phyloP scores from a whole-genome alignment of 441 rosid species.

The Eutrema salsugineum region DNA sequence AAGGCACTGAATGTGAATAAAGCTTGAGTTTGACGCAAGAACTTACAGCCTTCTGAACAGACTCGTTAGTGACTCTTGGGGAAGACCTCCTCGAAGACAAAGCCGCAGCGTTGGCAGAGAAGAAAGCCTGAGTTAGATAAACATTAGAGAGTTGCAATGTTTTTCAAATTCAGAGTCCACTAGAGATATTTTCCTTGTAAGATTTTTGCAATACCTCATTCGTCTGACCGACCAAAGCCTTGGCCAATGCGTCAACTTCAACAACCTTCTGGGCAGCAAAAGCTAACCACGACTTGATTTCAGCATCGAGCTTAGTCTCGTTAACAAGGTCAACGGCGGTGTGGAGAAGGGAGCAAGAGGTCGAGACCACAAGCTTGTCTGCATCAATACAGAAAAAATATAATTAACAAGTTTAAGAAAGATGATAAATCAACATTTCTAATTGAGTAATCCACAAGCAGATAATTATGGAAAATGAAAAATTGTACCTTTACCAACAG shows the following conservation, averaged over 20 bases:
- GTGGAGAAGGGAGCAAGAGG: conserved; percentile 95
- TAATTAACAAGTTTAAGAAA: neutral
- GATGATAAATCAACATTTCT: neutral
- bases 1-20: neutral
- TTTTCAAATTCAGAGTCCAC: neutral
- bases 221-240: conserved; percentile 78
- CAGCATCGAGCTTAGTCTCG: conserved; percentile 82
- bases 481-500: conserved; percentile 76
- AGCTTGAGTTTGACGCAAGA: conserved; percentile 4
- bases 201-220: conserved; percentile 53
- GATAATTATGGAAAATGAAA: neutral
- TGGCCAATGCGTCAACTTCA: conserved; percentile 91
- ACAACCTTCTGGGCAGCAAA: conserved; percentile 96
- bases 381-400: conserved; percentile 19
- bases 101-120: conserved; percentile 76
- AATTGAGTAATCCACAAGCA: neutral
- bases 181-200: neutral
- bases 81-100: conserved; percentile 88
- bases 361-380: conserved; percentile 94
- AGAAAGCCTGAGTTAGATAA: conserved; percentile 52
- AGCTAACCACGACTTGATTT: conserved; percentile 94
- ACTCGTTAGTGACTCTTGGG: conserved; percentile 88
- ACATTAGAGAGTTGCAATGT: neutral
- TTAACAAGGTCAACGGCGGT: conserved; percentile 92
- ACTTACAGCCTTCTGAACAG: conserved; percentile 95